Conservation (phyloP, 106 monocot genomes). For the Allium fistulosum region DNA sequence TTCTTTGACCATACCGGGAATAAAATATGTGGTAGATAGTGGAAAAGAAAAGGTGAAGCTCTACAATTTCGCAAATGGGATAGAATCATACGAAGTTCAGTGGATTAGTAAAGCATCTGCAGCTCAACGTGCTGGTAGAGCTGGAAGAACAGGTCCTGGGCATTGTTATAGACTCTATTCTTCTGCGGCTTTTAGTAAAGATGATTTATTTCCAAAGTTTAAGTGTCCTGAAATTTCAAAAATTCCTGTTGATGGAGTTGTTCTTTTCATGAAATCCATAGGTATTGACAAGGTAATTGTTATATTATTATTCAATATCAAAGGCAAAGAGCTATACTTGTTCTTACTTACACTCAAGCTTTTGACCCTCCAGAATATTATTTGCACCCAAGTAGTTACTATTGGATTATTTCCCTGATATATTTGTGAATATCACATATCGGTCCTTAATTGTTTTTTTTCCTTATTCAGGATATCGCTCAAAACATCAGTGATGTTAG, state of each 20-base stretch:
- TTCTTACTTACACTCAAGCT: too few relatives aligned
- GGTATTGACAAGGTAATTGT: conserved; percentile 73
- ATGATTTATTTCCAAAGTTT: conserved; percentile 72
- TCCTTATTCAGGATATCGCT: too few relatives aligned
- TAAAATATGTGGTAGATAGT: conserved; percentile 96
- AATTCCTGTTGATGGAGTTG: conserved; percentile 85
- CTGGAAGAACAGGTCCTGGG: conserved; percentile 86
- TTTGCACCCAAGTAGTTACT: too few relatives aligned
- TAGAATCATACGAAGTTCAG: conserved; percentile 62
- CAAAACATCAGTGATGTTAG: too few relatives aligned
- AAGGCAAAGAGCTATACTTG: too few relatives aligned
- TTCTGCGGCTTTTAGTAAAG: conserved; percentile 71
- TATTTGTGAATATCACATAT: too few relatives aligned
- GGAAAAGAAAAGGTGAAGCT: conserved; percentile 92
- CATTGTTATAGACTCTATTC: conserved; percentile 94
- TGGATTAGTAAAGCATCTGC: conserved; percentile 99
- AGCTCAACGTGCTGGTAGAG: conserved; percentile 85
- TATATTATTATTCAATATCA: too few relatives aligned
- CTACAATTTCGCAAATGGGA: conserved; percentile 62
- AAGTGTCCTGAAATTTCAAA: conserved; percentile 74
- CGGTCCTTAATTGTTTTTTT: too few relatives aligned
- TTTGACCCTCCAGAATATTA: too few relatives aligned
- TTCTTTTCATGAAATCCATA: conserved; percentile 85
- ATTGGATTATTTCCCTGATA: too few relatives aligned
- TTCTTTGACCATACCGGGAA: conserved; percentile 92